phyloP scores from a whole-genome alignment of 2,329 filamentous ascomycete species.

The Exophiala sideris region DNA sequence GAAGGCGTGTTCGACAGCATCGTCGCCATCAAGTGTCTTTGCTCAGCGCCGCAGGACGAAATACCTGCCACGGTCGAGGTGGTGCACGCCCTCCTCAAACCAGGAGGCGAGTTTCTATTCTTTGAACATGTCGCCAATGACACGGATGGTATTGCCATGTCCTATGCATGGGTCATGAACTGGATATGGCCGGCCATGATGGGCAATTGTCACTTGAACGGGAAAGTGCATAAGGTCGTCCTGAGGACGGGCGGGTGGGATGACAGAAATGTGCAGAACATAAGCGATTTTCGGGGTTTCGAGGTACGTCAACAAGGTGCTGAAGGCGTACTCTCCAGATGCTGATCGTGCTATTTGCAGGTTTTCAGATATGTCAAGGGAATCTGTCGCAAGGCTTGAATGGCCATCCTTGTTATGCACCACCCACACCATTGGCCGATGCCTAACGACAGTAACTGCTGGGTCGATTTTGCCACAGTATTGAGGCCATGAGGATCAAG shows the following conservation, averaged over 20 bases:
- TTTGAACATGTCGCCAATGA: conserved; percentile 41
- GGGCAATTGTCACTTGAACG: conserved; percentile 26
- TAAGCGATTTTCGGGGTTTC: conserved; percentile 18
- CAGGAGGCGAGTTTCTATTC: conserved; percentile 46
- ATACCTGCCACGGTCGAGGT: conserved; percentile 33
- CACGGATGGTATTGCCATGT: conserved; percentile 16
- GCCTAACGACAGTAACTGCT: background rate
- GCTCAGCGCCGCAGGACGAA: conserved; percentile 28
- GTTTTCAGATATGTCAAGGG: conserved; percentile 24
- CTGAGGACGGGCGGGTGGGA: conserved; percentile 22
- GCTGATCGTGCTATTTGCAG: conserved; percentile 1
- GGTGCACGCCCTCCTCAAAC: conserved; percentile 44
- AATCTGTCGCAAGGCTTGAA: conserved; percentile 17
- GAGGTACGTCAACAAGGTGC: conserved; percentile 13
- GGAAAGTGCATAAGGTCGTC: conserved; percentile 23
- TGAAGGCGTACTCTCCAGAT: too few relatives aligned
- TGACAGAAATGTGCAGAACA: conserved; percentile 10
- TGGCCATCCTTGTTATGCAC: background rate
- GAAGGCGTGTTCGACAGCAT: conserved; percentile 44
- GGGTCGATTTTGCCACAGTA: background rate
- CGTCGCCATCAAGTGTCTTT: conserved; percentile 45
- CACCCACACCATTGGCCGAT: background rate
- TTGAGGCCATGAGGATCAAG: too few relatives aligned
- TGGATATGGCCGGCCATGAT: conserved; percentile 26
- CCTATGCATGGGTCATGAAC: conserved; percentile 22